Percentiles rank a stretch among this genome's conserved stretches.
phyloP scores from a whole-genome alignment of 306 rosid species.

The Malus orientalis region DNA sequence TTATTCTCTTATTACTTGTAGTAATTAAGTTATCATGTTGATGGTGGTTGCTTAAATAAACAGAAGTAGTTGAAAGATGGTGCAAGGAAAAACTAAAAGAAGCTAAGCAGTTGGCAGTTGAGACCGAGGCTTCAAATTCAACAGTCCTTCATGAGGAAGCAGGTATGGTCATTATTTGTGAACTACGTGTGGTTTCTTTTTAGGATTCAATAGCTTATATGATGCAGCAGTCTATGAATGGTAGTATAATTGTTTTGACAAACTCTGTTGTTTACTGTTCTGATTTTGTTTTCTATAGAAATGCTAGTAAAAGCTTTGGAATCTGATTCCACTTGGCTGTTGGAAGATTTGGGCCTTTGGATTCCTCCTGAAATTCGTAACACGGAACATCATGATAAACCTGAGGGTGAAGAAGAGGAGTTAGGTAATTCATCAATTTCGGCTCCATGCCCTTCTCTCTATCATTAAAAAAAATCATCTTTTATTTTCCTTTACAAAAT shows the following conservation, averaged over 20 bases:
- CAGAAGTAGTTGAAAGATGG: conserved; percentile 82
- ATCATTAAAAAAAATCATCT: background rate
- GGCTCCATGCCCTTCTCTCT: background rate
- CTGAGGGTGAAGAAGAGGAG: conserved; percentile 44
- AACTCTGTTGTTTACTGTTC: background rate
- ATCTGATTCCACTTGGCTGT: conserved; percentile 53
- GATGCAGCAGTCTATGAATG: background rate
- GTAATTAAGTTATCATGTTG: conserved; percentile 1
- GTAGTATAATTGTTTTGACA: background rate
- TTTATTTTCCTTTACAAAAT: background rate
- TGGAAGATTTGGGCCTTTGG: conserved; percentile 89
- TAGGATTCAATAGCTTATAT: background rate
- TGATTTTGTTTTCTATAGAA: conserved; percentile 31
- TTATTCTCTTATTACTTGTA: conserved; percentile 3
- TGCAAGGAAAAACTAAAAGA: conserved; percentile 59
- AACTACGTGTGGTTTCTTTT: background rate
- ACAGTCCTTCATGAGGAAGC: conserved; percentile 50
- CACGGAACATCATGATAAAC: conserved; percentile 67
- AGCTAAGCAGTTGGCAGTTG: conserved; percentile 35
- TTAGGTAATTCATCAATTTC: conserved; percentile 37
- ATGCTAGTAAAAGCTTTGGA: conserved; percentile 70
- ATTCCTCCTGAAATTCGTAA: conserved; percentile 51
- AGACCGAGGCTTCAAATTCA: conserved; percentile 28
- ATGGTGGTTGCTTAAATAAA: background rate
- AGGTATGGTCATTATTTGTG: conserved; percentile 36